These are phyloP conservation scores for Boletus sensibilis DNA, from an alignment of 768 basidiomycete genomes.

Conservation along the genomic window DNA sequence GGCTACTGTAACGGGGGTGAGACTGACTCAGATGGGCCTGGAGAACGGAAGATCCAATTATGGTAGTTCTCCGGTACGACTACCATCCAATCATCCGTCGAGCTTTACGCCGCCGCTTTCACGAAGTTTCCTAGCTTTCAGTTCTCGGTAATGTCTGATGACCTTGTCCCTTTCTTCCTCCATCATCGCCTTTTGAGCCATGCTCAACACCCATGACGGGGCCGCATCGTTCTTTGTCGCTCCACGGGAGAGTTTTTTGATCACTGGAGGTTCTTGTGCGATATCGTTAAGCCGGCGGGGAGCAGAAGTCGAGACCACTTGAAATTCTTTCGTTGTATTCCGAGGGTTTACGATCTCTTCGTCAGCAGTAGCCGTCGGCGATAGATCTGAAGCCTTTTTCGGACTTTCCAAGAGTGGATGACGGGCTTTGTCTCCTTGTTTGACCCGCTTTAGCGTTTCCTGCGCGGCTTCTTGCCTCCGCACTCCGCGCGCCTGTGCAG, in stretches of 20 bases:
- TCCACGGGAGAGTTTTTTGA: constrained; percentile 56
- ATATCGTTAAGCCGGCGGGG: constrained; percentile 72
- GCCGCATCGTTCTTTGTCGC: constrained; percentile 29
- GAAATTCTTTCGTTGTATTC: constrained; percentile 46
- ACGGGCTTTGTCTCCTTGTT: constrained; percentile 6
- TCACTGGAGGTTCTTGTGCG: constrained; percentile 62
- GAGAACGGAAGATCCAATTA: constrained; percentile 5
- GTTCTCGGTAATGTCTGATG: constrained; percentile 63
- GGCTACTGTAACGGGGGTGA: background rate
- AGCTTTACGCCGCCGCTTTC: constrained; percentile 12
- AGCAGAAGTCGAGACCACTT: constrained; percentile 46
- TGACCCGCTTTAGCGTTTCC: constrained; percentile 18
- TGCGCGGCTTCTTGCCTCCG: constrained; percentile 31
- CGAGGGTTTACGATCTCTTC: constrained; percentile 21
- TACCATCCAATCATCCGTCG: constrained; percentile 5
- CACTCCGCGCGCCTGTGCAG: constrained; percentile 48
- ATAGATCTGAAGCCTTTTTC: constrained; percentile 16
- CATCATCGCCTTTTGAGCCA: constrained; percentile 77
- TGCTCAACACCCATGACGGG: constrained; percentile 53
- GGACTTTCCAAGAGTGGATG: constrained; percentile 9
- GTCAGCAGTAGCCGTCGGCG: constrained; percentile 9
- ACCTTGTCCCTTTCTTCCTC: constrained; percentile 71
- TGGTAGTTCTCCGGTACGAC: constrained; percentile 7
- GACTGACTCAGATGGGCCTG: background rate
- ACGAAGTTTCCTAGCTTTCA: constrained; percentile 52